These are phyloP conservation scores for Lactarius hengduanensis DNA, from an alignment of 768 basidiomycete genomes.

Conservation along the genomic window DNA sequence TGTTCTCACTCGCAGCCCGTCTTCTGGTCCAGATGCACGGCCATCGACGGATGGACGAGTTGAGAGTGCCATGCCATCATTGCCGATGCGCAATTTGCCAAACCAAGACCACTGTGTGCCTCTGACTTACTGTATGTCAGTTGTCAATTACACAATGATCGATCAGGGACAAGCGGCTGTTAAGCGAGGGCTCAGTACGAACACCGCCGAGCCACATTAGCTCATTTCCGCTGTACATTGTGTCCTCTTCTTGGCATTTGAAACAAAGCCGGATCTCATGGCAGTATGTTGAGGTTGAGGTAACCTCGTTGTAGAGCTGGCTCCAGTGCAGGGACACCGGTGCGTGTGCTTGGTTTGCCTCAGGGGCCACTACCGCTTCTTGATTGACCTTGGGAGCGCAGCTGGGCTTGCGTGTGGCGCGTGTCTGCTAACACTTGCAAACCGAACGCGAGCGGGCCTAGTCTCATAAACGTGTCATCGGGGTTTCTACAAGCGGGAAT, in stretches of 20 bases:
- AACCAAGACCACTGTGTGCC: neutral
- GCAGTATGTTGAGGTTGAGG: neutral
- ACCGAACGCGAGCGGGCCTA: neutral
- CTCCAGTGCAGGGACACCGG: neutral
- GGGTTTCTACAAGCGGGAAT: neutral
- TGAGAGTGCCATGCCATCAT: neutral
- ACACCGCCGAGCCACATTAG: slow-evolving; percentile 10
- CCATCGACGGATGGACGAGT: neutral
- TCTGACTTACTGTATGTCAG: slow-evolving; percentile 17
- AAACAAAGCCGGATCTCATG: neutral
- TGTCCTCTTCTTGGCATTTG: neutral
- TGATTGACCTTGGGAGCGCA: neutral
- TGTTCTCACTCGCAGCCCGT: neutral
- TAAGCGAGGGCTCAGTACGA: slow-evolving; percentile 21
- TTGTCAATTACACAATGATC: slow-evolving; percentile 9
- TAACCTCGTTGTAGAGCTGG: neutral
- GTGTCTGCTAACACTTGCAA: slow-evolving; percentile 5
- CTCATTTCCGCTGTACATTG: neutral
- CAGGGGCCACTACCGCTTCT: neutral
- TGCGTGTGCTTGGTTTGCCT: neutral
- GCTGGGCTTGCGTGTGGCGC: slow-evolving; percentile 7
- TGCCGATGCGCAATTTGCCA: neutral
- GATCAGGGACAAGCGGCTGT: slow-evolving; percentile 14
- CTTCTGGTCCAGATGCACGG: neutral
- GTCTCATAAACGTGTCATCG: neutral